These are phyloP conservation scores for Xylaria cubensis DNA, from an alignment of 495 filamentous ascomycete species.

Conservation along the genomic window DNA sequence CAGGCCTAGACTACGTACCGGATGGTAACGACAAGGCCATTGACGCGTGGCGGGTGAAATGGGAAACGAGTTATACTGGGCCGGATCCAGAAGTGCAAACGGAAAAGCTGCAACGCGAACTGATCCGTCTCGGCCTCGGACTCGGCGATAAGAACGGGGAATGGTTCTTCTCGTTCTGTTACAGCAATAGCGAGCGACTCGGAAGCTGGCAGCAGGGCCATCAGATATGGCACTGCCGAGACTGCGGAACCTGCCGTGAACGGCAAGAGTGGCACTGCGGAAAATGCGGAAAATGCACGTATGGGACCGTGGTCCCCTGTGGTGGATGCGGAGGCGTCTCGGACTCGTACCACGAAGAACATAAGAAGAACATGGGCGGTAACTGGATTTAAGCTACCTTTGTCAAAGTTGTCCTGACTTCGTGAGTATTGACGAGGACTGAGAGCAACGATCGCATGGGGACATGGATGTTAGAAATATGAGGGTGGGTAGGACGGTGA, in stretches of 20 bases:
- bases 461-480: not conserved
- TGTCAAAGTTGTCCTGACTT: not conserved
- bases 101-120: slow-evolving; percentile 24
- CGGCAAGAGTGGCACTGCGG: slow-evolving; percentile 26
- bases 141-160: slow-evolving; percentile 8
- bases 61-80: slow-evolving; percentile 22
- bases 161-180: slow-evolving; percentile 30
- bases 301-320: slow-evolving; percentile 15
- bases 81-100: slow-evolving; percentile 25
- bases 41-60: slow-evolving; percentile 28
- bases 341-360: slow-evolving; percentile 19
- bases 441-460: not conserved
- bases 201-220: slow-evolving; percentile 29
- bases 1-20: slow-evolving; percentile 26
- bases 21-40: slow-evolving; percentile 29
- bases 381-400: slow-evolving; percentile 6
- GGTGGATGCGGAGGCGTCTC: slow-evolving; percentile 24
- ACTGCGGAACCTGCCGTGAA: slow-evolving; percentile 23
- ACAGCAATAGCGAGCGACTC: slow-evolving; percentile 17
- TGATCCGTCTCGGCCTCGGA: slow-evolving; percentile 23
- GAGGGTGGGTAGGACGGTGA: not conserved
- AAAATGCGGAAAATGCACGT: slow-evolving; percentile 25
- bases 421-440: not conserved
- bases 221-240: slow-evolving; percentile 28
- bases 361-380: not conserved